These are phyloP conservation scores for Exophiala viscosa DNA, from an alignment of 2,329 filamentous ascomycete species.

Conservation along the genomic window DNA sequence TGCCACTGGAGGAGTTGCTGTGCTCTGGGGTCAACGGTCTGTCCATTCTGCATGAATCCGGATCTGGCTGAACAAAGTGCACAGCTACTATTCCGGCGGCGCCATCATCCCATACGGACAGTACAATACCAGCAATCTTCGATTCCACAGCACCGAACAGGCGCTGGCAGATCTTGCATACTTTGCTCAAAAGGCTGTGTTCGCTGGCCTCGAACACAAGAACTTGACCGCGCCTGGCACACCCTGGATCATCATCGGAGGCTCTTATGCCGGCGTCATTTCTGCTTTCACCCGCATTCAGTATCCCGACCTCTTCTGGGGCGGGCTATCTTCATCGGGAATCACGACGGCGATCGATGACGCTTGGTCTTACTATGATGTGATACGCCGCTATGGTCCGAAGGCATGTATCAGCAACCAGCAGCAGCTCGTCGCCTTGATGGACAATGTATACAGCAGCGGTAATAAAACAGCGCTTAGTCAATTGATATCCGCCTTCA, in stretches of 20 bases:
- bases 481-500: conserved; percentile 46
- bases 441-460: conserved; percentile 53
- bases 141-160: conserved; percentile 80
- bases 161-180: conserved; percentile 76
- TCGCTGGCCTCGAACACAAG: conserved; percentile 63
- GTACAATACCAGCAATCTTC: conserved; percentile 64
- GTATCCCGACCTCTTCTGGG: conserved; percentile 77
- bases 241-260: conserved; percentile 76
- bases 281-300: conserved; percentile 69
- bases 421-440: conserved; percentile 56
- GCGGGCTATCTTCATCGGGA: conserved; percentile 73
- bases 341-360: conserved; percentile 74
- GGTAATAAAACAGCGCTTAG: conserved; percentile 42
- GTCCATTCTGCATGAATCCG: conserved; percentile 16
- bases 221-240: conserved; percentile 63
- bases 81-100: conserved; percentile 71
- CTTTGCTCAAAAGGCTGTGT: conserved; percentile 70
- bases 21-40: conserved; percentile 80
- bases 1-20: conserved; percentile 69
- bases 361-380: conserved; percentile 64
- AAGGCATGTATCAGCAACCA: conserved; percentile 62
- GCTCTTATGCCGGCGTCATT: conserved; percentile 77
- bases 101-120: conserved; percentile 65
- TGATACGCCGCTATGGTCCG: conserved; percentile 54
- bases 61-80: conserved; percentile 60